Percentiles rank a stretch among this genome's conserved stretches.
Conservation (phyloP, 2,329 filamentous ascomycete genomes). For the Fusarium nanum region DNA sequence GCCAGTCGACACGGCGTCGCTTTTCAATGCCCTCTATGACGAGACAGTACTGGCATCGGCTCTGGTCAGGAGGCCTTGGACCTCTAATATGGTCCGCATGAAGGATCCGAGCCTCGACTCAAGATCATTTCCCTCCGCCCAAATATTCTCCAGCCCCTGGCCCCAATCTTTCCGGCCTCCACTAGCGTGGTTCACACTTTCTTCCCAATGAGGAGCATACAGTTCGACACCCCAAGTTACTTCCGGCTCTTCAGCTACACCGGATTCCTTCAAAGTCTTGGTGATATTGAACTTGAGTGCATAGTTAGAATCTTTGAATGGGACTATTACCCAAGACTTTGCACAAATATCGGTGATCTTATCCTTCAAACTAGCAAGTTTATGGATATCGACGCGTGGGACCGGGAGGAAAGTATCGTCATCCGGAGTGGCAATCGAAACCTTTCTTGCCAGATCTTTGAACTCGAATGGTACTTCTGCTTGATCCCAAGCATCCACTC, state of each 20-base stretch:
- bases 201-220: conserved; percentile 54
- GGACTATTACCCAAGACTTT: conserved; percentile 47
- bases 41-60: conserved; percentile 20
- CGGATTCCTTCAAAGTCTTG: conserved; percentile 43
- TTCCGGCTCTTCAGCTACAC: conserved; percentile 33
- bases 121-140: conserved; percentile 47
- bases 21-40: conserved; percentile 6
- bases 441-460: conserved; percentile 34
- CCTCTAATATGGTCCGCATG: conserved; percentile 47
- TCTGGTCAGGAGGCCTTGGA: conserved; percentile 47
- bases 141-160: conserved; percentile 46
- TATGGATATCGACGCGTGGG: conserved; percentile 25
- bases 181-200: conserved; percentile 48
- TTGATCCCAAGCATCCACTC: conserved; percentile 45
- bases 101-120: conserved; percentile 48
- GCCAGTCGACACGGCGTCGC: conserved; percentile 11
- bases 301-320: conserved; percentile 49
- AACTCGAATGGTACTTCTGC: conserved; percentile 35
- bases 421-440: conserved; percentile 32
- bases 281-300: conserved; percentile 50
- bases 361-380: conserved; percentile 9
- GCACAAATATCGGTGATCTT: conserved; percentile 39
- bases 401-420: conserved; percentile 20
- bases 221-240: conserved; percentile 50
- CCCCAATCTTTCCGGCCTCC: conserved; percentile 50